Conservation (phyloP, 2,329 filamentous ascomycete species). For the Sporothrix dimorphospora region DNA sequence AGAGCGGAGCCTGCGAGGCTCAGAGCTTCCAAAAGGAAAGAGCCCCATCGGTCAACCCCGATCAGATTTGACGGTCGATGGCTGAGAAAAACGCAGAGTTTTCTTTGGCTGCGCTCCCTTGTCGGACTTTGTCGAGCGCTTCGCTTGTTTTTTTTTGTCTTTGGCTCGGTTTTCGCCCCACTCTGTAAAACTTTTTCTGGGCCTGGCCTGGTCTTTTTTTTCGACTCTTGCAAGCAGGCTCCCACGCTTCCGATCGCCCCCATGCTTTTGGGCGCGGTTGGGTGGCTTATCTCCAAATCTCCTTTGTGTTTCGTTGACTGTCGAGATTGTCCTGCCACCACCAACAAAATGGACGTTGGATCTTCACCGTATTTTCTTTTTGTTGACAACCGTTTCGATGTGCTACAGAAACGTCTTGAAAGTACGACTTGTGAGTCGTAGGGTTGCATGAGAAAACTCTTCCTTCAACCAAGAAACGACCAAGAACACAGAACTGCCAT, state of each 20-base stretch:
- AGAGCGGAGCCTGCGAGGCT: conserved; percentile 16
- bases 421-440: background rate
- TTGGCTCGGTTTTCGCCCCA: background rate
- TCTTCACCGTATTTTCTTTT: background rate
- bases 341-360: background rate
- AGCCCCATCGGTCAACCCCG: conserved; percentile 23
- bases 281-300: conserved; percentile 19
- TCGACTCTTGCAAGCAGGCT: background rate
- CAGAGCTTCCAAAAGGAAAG: background rate
- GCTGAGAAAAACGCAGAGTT: conserved; percentile 10
- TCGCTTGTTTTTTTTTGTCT: background rate
- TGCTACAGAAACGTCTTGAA: too few relatives aligned
- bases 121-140: background rate
- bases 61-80: conserved; percentile 2
- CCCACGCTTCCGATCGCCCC: background rate
- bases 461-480: background rate
- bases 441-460: conserved; percentile 11
- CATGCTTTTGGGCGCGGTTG: background rate
- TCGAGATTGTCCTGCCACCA: background rate
- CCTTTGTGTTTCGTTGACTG: background rate
- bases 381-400: background rate
- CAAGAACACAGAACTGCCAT: background rate
- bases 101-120: background rate
- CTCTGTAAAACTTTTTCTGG: conserved; percentile 11
- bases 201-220: conserved; percentile 4